These are phyloP conservation scores for Globisporangium nodosum DNA, from an alignment of 352 stramenopile species.

Conservation along the genomic window DNA sequence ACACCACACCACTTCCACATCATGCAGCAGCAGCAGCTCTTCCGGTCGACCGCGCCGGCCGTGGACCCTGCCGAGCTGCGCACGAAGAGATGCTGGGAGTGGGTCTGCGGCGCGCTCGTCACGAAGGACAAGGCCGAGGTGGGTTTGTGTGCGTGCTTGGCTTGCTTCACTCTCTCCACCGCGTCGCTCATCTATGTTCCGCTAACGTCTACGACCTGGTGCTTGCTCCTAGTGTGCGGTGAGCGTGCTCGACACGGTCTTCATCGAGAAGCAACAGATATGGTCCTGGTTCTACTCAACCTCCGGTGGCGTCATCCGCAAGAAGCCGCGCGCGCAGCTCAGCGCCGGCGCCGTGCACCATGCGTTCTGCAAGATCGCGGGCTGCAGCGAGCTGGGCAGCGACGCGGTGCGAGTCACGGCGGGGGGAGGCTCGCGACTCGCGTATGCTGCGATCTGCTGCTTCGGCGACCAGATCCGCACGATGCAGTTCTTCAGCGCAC, in stretches of 20 bases:
- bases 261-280: constrained; percentile 72
- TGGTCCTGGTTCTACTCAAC: constrained; percentile 73
- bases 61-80: constrained; percentile 50
- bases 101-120: constrained; percentile 61
- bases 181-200: too few species aligned
- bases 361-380: constrained; percentile 28
- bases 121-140: constrained; percentile 52
- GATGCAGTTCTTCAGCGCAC: constrained; percentile 41
- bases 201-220: too few species aligned
- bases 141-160: background rate
- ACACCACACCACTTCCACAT: too few species aligned
- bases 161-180: too few species aligned
- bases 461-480: constrained; percentile 44
- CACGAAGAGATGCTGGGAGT: constrained; percentile 52
- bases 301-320: constrained; percentile 43
- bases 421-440: too few species aligned
- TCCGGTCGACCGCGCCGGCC: constrained; percentile 43
- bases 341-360: constrained; percentile 32
- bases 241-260: constrained; percentile 61
- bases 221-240: constrained; percentile 26
- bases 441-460: constrained; percentile 49
- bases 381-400: background rate
- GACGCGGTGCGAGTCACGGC: background rate
- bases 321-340: constrained; percentile 52
- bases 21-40: constrained; percentile 26